phyloP scores from a whole-genome alignment of 2,329 filamentous ascomycete genomes.

The Botrytis porri region DNA sequence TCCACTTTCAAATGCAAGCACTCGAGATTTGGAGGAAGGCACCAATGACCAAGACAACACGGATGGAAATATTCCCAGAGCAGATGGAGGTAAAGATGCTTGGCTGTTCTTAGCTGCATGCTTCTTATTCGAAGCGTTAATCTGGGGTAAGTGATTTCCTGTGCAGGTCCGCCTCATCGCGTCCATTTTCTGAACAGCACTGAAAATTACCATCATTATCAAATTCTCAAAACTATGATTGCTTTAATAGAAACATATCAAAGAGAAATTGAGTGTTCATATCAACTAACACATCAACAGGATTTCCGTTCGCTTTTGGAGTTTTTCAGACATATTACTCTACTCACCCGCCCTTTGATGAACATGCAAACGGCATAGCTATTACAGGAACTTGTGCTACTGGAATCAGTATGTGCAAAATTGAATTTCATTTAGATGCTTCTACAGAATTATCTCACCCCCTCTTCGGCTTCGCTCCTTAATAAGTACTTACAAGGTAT shows the following conservation, averaged over 20 bases:
- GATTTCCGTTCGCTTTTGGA: conserved; percentile 41
- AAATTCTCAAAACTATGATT: neutral
- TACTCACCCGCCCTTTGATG: conserved; percentile 39
- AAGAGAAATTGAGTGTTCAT: neutral
- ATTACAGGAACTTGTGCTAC: conserved; percentile 42
- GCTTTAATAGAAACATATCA: neutral
- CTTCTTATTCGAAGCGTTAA: conserved; percentile 51
- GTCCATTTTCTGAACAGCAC: neutral
- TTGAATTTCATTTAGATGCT: neutral
- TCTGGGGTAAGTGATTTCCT: conserved; percentile 47
- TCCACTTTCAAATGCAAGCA: neutral
- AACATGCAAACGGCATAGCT: conserved; percentile 42
- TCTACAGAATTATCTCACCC: too few species aligned
- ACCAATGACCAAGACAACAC: neutral
- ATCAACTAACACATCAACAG: conserved; percentile 24
- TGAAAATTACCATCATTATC: neutral
- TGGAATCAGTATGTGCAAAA: conserved; percentile 25
- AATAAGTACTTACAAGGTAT: neutral
- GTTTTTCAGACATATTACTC: conserved; percentile 47
- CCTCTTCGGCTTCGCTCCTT: neutral
- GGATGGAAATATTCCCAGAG: conserved; percentile 37
- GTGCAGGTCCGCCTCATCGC: neutral
- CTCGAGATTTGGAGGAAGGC: neutral
- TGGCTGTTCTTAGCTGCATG: conserved; percentile 50
- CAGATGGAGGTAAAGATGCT: conserved; percentile 49